phyloP scores from a whole-genome alignment of 1,284 basidiomycete genomes.

The Puccinia coronata region DNA sequence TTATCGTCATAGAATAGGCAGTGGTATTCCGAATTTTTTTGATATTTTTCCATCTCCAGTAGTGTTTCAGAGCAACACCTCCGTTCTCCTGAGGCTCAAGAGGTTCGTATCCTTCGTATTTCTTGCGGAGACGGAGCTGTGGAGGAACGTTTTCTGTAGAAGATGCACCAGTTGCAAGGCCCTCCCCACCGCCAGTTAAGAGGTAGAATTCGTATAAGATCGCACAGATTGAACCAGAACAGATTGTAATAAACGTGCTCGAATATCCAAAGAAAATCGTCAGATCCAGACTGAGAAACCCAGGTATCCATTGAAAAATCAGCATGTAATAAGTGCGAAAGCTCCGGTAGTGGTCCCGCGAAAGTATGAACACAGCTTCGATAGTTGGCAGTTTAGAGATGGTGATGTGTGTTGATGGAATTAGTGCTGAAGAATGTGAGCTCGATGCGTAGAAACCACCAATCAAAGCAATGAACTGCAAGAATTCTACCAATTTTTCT shows the following conservation, averaged over 20 bases:
- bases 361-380: conserved; percentile 33
- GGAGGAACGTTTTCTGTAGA: not conserved
- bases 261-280: not conserved
- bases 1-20: conserved; percentile 51
- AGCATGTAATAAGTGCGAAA: conserved; percentile 19
- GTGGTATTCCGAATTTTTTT: conserved; percentile 46
- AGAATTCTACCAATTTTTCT: conserved; percentile 51
- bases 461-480: conserved; percentile 49
- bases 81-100: conserved; percentile 51
- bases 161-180: not conserved
- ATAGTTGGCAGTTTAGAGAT: not conserved
- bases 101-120: conserved; percentile 32
- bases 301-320: conserved; percentile 51
- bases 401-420: not conserved
- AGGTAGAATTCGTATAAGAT: conserved; percentile 53
- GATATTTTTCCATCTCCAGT: conserved; percentile 16
- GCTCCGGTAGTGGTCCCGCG: conserved; percentile 37
- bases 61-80: conserved; percentile 48
- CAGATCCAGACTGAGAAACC: conserved; percentile 53
- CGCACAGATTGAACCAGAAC: conserved; percentile 49
- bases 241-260: conserved; percentile 51
- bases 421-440: not conserved
- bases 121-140: not conserved
- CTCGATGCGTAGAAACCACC: not conserved
- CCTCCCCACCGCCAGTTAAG: conserved; percentile 54